Evolutionary conservation across 257 asterid genomes (phyloP), one percentile per base, ranked within the genome.

Genomic region (Fraxinus anomala): DNA sequence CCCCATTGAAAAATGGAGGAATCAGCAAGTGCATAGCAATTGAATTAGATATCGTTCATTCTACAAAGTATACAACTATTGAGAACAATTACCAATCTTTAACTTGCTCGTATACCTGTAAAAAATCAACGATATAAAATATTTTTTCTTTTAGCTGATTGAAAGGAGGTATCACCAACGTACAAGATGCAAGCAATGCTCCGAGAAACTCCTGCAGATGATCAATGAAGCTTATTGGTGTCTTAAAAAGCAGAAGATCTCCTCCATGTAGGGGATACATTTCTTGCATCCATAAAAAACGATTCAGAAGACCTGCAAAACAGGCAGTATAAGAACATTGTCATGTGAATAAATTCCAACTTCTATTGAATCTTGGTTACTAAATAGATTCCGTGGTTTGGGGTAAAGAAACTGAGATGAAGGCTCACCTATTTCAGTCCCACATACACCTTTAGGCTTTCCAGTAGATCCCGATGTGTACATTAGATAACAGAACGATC

Each of bases 391-490:
- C 37, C 44, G 70, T 39, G 74, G 49, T 77, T 56, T 21, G 74
- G 33, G 65, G 16, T 40, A 73, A 70, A 40, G 51, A 56, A 75
- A 73, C 44, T 24, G 66, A 68, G 16, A 47, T 6, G 70, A 77
- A 70, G 34, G 67, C 85, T 82, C 82, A 92, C 97, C 98, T 72
- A 78, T 75, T 88, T 94, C 98, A 40, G 98, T 92, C 76, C 99
- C 99, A 81, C 99, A 92, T 80, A 94, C 92, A 83, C 96, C 97
- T 87, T 91, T 94, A 70, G 99, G 97, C 79, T 83, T 76, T 80
- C 99, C 99, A 24, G 92, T 88, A 75, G 99, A 93, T 73, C 99
- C 99, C 44, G 98, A 95, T 66, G 99, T 95, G 89, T 89, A 90
- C 88, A 95, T 89, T 89, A 93, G 79, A 88, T 95, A 95, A 89